Conservation (phyloP, 345 rosid genomes). For the Corchorus olitorius region DNA sequence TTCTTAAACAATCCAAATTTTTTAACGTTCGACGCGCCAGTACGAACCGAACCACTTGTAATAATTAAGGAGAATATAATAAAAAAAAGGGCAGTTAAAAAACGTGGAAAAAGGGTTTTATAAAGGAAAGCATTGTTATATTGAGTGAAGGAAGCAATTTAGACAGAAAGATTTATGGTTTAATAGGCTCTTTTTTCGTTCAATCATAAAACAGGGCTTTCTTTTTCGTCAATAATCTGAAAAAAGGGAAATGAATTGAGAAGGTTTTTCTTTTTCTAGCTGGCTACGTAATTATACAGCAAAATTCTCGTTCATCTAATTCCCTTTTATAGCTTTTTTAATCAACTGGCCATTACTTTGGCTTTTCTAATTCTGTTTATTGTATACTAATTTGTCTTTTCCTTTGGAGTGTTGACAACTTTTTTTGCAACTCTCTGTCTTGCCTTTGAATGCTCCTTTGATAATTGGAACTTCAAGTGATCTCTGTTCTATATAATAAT, state of each 20-base stretch:
- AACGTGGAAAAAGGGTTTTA: not conserved
- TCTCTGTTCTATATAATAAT: not conserved
- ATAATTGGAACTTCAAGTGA: not conserved
- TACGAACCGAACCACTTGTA: no score
- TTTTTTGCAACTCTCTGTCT: not conserved
- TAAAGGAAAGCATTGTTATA: not conserved
- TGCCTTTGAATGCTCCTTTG: conserved; percentile 1
- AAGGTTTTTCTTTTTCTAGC: not conserved
- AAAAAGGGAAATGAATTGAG: not conserved
- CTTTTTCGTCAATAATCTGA: no score
- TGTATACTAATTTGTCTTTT: not conserved
- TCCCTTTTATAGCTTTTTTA: not conserved
- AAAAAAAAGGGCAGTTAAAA: not conserved
- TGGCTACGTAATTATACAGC: not conserved
- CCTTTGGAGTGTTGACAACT: conserved; percentile 1
- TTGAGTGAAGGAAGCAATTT: conserved; percentile 9
- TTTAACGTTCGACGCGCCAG: no score
- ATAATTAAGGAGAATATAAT: not conserved
- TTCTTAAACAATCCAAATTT: no score
- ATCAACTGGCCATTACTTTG: not conserved
- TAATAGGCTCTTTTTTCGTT: not conserved
- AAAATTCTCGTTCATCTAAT: not conserved
- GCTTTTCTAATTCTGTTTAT: not conserved
- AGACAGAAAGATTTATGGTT: not conserved
- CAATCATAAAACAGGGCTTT: no score